Evolutionary conservation across 345 rosid species (phyloP).

Genomic region (Brassica napus): DNA sequence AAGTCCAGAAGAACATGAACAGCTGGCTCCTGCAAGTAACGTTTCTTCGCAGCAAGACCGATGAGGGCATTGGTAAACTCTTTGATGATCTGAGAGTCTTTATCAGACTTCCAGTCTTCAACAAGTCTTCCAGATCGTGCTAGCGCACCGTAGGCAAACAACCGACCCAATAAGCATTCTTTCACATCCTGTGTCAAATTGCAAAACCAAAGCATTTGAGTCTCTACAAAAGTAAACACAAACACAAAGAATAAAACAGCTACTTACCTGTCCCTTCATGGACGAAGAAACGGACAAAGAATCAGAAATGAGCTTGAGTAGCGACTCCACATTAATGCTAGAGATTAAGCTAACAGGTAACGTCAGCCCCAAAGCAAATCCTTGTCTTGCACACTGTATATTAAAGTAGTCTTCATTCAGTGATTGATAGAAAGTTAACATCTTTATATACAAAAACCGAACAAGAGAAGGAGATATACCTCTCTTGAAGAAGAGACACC

Average conservation of each 20-base stretch:
- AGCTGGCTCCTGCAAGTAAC: constrained; percentile 92
- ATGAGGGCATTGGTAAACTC: constrained; percentile 63
- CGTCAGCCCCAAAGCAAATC: constrained; percentile 89
- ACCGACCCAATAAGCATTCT: constrained; percentile 86
- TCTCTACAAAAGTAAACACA: background rate
- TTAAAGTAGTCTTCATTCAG: background rate
- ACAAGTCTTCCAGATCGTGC: constrained; percentile 71
- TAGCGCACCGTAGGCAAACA: constrained; percentile 90
- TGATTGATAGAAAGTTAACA: background rate
- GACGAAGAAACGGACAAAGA: constrained; percentile 80
- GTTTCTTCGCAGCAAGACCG: constrained; percentile 71
- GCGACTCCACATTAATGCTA: constrained; percentile 61
- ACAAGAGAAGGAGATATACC: constrained; percentile 48
- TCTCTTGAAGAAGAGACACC: constrained; percentile 96
- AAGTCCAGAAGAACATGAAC: constrained; percentile 67
- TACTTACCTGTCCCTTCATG: constrained; percentile 91
- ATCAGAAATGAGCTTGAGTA: constrained; percentile 70
- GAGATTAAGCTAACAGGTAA: constrained; percentile 54
- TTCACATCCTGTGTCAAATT: constrained; percentile 64
- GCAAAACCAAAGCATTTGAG: constrained; percentile 16
- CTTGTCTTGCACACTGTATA: constrained; percentile 86
- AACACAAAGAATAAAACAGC: background rate
- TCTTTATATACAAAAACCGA: background rate
- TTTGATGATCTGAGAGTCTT: constrained; percentile 53
- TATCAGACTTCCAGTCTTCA: constrained; percentile 62